Evolutionary conservation across 2,329 filamentous ascomycete species (phyloP), one percentile per base, ranked within the genome.

Genomic region (Hypoxylon sp.): DNA sequence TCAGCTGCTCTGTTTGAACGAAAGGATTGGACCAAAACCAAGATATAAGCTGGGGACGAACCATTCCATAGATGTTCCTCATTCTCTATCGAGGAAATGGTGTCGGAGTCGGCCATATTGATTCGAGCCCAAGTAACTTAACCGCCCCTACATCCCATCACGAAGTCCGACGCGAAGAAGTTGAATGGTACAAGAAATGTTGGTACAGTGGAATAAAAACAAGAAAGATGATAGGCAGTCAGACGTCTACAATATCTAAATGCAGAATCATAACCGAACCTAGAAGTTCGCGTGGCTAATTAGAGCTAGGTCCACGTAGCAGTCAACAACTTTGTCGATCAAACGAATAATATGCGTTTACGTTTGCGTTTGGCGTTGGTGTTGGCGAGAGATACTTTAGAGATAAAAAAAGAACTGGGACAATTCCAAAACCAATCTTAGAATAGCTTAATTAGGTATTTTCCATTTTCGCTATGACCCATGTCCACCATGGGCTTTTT

Each of bases 21-120:
- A 25, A 16, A 15, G 15, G 4, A 21, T 11, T 5, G 32, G 23
- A 38, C n/a, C 25, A 32, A 37, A n/a, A 37, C 27, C 23, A 34
- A 55, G 44, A 61, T 57, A 55, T 5, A 23, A 32, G 37, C 7
- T 13, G 52, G 63, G n/a, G 62, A 64, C 81, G 70, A 71, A 96
- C 92, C 89, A 73, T 86, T 80, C 93, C 91, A 97, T 76, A 96
- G 91, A 74, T 92, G 87, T 71, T 91, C 83, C 75, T 91, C 90
- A 72, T 84, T 87, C 73, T 92, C 88, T 72, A 90, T 80, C 68
- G 78, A 80, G 72, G 83, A 81, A 64, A 80, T 81, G 67, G 82
- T 81, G 73, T 91, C 87, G 74, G 84, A 82, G 75, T 89, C 75
- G 64, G 76, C 74, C 79, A 82, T 82, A 66, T 63, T 77, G 62